A percentile compares a stretch with the other conserved stretches of the same genome.
These are phyloP conservation scores for Saccharomyces paradoxus DNA, from an alignment of 805 yeast genomes.

Conservation along the genomic window DNA sequence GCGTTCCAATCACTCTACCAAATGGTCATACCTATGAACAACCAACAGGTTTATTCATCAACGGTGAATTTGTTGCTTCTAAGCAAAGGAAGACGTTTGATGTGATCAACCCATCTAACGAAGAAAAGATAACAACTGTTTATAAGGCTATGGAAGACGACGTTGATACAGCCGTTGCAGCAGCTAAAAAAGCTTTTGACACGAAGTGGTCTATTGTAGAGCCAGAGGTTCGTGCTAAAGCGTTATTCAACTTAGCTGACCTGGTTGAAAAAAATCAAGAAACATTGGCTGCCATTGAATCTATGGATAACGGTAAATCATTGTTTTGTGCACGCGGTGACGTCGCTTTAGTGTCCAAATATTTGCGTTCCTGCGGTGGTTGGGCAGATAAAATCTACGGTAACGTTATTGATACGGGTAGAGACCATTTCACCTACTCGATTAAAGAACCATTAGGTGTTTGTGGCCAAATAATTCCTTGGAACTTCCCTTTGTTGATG, in stretches of 20 bases:
- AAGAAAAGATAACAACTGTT: conserved; percentile 57
- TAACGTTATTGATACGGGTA: conserved; percentile 50
- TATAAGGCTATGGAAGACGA: conserved; percentile 65
- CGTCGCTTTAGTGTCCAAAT: conserved; percentile 58
- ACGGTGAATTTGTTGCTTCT: conserved; percentile 61
- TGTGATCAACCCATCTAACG: conserved; percentile 61
- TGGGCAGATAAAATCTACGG: conserved; percentile 68
- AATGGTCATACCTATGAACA: conserved; percentile 64
- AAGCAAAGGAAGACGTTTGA: conserved; percentile 52
- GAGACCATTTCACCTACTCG: conserved; percentile 54
- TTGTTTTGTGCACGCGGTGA: conserved; percentile 66
- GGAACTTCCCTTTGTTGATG: conserved; percentile 89
- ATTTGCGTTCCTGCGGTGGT: conserved; percentile 79
- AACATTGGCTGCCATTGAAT: conserved; percentile 70
- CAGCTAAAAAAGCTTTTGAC: conserved; percentile 73
- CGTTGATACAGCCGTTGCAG: conserved; percentile 75
- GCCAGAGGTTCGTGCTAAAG: conserved; percentile 56
- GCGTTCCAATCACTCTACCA: conserved; percentile 51
- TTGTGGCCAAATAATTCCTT: conserved; percentile 82
- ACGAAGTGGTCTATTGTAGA: conserved; percentile 61
- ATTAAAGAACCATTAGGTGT: conserved; percentile 82
- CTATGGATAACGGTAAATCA: conserved; percentile 87
- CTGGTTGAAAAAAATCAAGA: conserved; percentile 68
- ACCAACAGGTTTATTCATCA: conserved; percentile 73
- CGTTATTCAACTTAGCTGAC: conserved; percentile 66